A percentile compares a stretch with the other conserved stretches of the same genome.
Conservation (phyloP, 2,329 filamentous ascomycete species). For the Fusarium duplospermum region DNA sequence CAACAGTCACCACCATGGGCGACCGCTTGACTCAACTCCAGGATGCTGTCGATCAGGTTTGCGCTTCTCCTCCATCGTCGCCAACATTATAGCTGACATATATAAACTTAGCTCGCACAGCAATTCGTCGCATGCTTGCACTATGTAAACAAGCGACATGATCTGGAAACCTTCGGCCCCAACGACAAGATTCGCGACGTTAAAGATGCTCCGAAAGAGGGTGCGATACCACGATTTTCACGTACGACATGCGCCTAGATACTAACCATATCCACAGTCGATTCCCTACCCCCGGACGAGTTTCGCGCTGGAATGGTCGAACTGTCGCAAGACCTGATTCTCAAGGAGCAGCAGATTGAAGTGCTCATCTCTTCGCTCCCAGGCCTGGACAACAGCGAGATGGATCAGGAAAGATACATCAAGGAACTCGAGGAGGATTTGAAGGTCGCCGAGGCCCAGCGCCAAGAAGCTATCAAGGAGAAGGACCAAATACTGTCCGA, state of each 20-base stretch:
- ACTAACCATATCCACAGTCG: constrained; percentile 56
- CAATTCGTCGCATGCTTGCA: constrained; percentile 76
- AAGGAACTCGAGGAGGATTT: constrained; percentile 74
- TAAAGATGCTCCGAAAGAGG: constrained; percentile 66
- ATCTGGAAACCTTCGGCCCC: constrained; percentile 68
- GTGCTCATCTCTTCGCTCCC: constrained; percentile 79
- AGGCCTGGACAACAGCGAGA: constrained; percentile 81
- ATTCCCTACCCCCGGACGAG: constrained; percentile 70
- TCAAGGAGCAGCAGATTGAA: constrained; percentile 88
- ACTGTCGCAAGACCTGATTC: constrained; percentile 79
- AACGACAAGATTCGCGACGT: constrained; percentile 70
- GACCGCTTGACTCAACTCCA: constrained; percentile 87
- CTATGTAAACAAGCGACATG: constrained; percentile 76
- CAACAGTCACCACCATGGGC: constrained; percentile 63
- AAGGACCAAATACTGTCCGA: constrained; percentile 70
- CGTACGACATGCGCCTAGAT: neutral
- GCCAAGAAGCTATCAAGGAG: constrained; percentile 72
- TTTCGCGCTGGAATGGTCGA: constrained; percentile 77
- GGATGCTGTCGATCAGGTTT: constrained; percentile 84
- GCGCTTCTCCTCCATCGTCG: neutral
- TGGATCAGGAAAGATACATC: constrained; percentile 77
- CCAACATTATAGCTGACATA: constrained; percentile 6
- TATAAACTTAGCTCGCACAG: constrained; percentile 66
- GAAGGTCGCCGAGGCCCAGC: constrained; percentile 70
- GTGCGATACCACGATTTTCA: constrained; percentile 44